Conservation (phyloP, 2,329 filamentous ascomycete genomes). For the Aspergillus pseudoglaucus region DNA sequence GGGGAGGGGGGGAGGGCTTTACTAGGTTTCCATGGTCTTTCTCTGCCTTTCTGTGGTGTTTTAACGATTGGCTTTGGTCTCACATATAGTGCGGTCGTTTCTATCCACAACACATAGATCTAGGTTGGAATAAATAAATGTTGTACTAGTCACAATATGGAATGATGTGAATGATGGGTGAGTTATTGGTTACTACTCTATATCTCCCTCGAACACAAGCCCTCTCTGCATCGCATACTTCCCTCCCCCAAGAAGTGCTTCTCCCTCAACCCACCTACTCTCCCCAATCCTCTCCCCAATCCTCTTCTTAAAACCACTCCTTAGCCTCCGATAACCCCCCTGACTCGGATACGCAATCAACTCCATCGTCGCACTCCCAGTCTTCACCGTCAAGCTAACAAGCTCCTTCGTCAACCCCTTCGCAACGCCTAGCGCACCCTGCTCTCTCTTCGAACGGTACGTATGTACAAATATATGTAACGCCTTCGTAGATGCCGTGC, state of each 20-base stretch:
- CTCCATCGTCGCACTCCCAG: not conserved
- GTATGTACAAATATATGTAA: not conserved
- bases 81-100: too few relatives aligned
- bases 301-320: not conserved
- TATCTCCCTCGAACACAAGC: not conserved
- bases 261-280: not conserved
- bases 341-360: not conserved
- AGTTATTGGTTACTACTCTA: too few relatives aligned
- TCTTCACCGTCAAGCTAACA: not conserved
- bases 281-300: not conserved
- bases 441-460: not conserved
- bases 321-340: not conserved
- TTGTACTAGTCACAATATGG: too few relatives aligned
- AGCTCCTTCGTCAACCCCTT: not conserved
- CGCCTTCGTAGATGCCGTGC: not conserved
- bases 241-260: not conserved
- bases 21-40: too few relatives aligned
- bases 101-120: too few relatives aligned
- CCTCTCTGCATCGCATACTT: not conserved
- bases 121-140: too few relatives aligned
- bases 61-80: too few relatives aligned
- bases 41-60: too few relatives aligned
- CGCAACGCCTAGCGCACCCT: not conserved
- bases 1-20: too few relatives aligned
- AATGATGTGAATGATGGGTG: too few relatives aligned